These are phyloP conservation scores for Neonectria faginata DNA, from an alignment of 2,329 filamentous ascomycete species.

Conservation along the genomic window DNA sequence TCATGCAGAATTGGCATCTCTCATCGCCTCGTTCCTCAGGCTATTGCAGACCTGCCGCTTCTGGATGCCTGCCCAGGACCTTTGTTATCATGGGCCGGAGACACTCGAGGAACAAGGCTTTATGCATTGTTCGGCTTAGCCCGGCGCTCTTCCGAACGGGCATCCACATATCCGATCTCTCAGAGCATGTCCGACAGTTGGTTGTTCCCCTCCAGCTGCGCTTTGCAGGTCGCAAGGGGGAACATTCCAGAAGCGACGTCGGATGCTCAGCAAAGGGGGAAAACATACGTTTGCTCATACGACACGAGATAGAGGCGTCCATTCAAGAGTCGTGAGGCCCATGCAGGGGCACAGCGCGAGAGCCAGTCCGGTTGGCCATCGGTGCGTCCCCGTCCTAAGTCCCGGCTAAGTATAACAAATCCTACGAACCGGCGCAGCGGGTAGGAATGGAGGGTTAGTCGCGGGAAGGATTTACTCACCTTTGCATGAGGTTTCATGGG, in stretches of 20 bases:
- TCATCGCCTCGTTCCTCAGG: neutral
- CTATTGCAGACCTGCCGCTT: conserved; percentile 20
- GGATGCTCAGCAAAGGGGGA: conserved; percentile 17
- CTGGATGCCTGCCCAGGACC: conserved; percentile 5
- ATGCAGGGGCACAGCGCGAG: conserved; percentile 11
- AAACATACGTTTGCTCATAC: conserved; percentile 40
- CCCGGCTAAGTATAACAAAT: conserved; percentile 13
- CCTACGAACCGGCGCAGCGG: conserved; percentile 28
- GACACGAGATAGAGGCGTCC: conserved; percentile 6
- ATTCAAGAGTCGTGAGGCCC: conserved; percentile 23
- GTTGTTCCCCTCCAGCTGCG: neutral
- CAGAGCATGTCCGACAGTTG: conserved; percentile 18
- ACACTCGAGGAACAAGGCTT: neutral
- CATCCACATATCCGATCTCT: conserved; percentile 27
- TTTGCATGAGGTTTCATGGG: neutral
- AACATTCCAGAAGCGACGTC: conserved; percentile 22
- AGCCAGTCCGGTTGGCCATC: conserved; percentile 11
- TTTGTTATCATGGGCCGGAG: conserved; percentile 7
- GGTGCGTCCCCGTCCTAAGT: conserved; percentile 26
- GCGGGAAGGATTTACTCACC: conserved; percentile 30
- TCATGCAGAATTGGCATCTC: neutral
- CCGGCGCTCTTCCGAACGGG: conserved; percentile 28
- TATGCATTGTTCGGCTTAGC: neutral
- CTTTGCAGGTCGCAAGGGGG: neutral
- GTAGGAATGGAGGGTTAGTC: conserved; percentile 13